These are phyloP conservation scores for Geranomyces variabilis DNA, from an alignment of 192 early-diverging fungal genomes.

Conservation along the genomic window DNA sequence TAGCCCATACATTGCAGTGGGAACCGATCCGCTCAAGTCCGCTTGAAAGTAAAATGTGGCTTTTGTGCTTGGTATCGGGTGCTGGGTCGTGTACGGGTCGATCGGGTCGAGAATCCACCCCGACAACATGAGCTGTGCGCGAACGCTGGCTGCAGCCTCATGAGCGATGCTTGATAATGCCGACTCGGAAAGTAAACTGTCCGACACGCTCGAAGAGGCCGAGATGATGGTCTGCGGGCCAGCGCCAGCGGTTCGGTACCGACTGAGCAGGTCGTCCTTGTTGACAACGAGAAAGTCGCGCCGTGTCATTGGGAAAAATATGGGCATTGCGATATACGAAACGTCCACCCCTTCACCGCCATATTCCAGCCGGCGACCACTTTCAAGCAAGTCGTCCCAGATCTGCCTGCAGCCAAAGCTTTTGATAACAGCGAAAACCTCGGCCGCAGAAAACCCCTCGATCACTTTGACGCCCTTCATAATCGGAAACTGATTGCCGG, in stretches of 20 bases:
- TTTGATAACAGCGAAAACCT: conserved; percentile 23
- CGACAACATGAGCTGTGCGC: conserved; percentile 14
- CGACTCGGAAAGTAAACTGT: conserved; percentile 7
- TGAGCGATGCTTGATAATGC: neutral
- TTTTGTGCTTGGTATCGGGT: conserved; percentile 35
- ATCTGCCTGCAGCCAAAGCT: conserved; percentile 25
- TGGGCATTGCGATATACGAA: conserved; percentile 20
- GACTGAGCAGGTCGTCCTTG: neutral
- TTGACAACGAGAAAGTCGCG: conserved; percentile 12
- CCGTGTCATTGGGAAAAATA: conserved; percentile 34
- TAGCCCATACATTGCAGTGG: conserved; percentile 12
- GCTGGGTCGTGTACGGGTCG: conserved; percentile 31
- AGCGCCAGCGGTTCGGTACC: neutral
- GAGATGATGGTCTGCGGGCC: conserved; percentile 17
- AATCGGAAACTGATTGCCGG: conserved; percentile 4
- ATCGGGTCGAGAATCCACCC: conserved; percentile 37
- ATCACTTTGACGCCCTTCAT: conserved; percentile 34
- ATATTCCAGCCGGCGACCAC: conserved; percentile 18
- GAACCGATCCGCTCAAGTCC: conserved; percentile 29
- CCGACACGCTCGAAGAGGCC: conserved; percentile 13
- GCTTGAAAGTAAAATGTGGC: conserved; percentile 27
- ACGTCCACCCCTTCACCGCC: conserved; percentile 25
- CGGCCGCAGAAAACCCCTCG: conserved; percentile 26
- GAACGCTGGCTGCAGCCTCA: conserved; percentile 6
- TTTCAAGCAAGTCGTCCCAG: conserved; percentile 36